phyloP scores from a whole-genome alignment of 768 basidiomycete species.

The Xerocomus spinulosus region DNA sequence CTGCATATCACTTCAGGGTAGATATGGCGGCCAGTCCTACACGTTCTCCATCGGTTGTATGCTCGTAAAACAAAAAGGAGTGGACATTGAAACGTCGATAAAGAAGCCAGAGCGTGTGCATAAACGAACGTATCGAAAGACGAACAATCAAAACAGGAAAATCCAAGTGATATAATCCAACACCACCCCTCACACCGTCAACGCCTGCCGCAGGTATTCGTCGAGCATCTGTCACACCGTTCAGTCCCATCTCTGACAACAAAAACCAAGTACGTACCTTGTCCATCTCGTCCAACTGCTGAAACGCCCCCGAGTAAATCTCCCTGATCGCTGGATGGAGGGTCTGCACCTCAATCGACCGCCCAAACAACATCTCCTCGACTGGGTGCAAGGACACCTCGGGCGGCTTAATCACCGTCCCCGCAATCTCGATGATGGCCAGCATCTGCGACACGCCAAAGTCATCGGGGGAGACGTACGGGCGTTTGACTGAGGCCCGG shows the following conservation, averaged over 20 bases:
- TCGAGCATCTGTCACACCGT: conserved; percentile 20
- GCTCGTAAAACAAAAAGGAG: neutral
- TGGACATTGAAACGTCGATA: neutral
- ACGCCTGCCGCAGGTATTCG: conserved; percentile 28
- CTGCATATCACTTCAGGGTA: conserved; percentile 15
- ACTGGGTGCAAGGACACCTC: conserved; percentile 52
- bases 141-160: neutral
- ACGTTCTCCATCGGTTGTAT: neutral
- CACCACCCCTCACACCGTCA: conserved; percentile 11
- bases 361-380: conserved; percentile 71
- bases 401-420: conserved; percentile 34
- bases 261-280: conserved; percentile 41
- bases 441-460: conserved; percentile 86
- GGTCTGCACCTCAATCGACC: conserved; percentile 51
- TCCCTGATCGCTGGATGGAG: conserved; percentile 71
- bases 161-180: neutral
- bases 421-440: conserved; percentile 74
- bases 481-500: conserved; percentile 40
- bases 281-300: conserved; percentile 75
- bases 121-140: conserved; percentile 1
- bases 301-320: conserved; percentile 66
- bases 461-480: conserved; percentile 66
- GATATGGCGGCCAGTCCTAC: neutral
- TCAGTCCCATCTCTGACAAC: conserved; percentile 1
- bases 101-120: too few species aligned